Evolutionary conservation across 2,329 filamentous ascomycete genomes (phyloP).

Genomic region (Lecanicillium sp.): DNA sequence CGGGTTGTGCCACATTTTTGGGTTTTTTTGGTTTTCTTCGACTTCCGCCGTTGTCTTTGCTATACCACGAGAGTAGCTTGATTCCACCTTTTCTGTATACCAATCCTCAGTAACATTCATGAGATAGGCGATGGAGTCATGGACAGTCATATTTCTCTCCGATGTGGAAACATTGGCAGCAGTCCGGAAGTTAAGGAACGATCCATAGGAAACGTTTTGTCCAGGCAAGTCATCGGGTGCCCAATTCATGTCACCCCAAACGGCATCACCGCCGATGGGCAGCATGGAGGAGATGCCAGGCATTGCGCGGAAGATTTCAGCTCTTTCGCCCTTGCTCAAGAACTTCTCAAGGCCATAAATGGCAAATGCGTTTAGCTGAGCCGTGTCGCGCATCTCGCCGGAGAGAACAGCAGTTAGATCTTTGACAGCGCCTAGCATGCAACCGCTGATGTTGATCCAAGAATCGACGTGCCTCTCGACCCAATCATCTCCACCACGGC

Average conservation of each 20-base stretch:
- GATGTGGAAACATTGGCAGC: constrained; percentile 58
- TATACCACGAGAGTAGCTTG: constrained; percentile 81
- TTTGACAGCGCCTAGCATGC: constrained; percentile 93
- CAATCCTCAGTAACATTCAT: constrained; percentile 74
- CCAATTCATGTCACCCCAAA: constrained; percentile 88
- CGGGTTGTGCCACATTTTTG: constrained; percentile 88
- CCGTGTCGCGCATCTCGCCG: constrained; percentile 97
- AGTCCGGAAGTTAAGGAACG: constrained; percentile 75
- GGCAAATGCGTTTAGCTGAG: constrained; percentile 90
- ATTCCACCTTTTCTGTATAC: constrained; percentile 69
- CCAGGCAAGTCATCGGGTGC: constrained; percentile 80
- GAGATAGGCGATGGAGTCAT: constrained; percentile 71
- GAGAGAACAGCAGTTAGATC: constrained; percentile 85
- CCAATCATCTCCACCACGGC: constrained; percentile 78
- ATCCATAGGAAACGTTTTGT: constrained; percentile 69
- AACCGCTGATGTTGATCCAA: constrained; percentile 98
- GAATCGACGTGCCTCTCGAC: constrained; percentile 84
- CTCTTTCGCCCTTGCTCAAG: constrained; percentile 80
- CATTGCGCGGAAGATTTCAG: constrained; percentile 94
- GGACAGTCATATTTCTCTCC: constrained; percentile 72
- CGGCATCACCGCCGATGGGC: constrained; percentile 82
- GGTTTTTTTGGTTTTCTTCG: constrained; percentile 70
- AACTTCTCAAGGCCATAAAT: constrained; percentile 97
- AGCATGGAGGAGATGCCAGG: constrained; percentile 95
- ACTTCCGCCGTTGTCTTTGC: constrained; percentile 76